Evolutionary conservation across 106 monocot genomes (phyloP).

Genomic region (Xerophyta viscosa): DNA sequence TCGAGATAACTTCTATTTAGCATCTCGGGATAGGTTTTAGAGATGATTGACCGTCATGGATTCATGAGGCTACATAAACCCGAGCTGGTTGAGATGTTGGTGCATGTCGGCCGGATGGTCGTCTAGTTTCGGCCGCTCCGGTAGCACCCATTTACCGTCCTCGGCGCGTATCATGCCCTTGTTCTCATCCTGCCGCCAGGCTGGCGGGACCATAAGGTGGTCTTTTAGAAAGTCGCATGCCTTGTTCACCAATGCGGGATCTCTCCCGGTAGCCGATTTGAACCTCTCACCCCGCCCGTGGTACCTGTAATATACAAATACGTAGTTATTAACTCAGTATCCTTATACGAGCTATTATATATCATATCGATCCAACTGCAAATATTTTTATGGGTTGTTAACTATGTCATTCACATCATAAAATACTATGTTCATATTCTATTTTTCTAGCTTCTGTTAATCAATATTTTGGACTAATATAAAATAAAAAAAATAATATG

Average conservation of each 20-base stretch:
- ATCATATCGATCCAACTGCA: too few species aligned
- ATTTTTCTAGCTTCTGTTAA: too few species aligned
- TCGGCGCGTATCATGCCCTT: slow-evolving; percentile 51
- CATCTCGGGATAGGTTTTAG: too few species aligned
- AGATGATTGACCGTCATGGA: too few species aligned
- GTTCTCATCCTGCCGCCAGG: slow-evolving; percentile 82
- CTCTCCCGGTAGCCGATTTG: slow-evolving; percentile 45
- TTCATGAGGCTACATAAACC: slow-evolving; percentile 12
- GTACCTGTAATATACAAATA: slow-evolving; percentile 27
- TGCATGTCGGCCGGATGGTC: slow-evolving; percentile 43
- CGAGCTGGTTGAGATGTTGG: slow-evolving; percentile 41
- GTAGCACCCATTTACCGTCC: slow-evolving; percentile 61
- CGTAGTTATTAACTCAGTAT: too few species aligned
- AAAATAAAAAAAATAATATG: too few species aligned
- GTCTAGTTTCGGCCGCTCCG: slow-evolving; percentile 43
- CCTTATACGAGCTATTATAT: too few species aligned
- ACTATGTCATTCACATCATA: too few species aligned
- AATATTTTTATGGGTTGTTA: too few species aligned
- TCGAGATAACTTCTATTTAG: too few species aligned
- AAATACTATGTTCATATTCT: too few species aligned
- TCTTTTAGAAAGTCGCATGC: slow-evolving; percentile 60
- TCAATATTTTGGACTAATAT: too few species aligned
- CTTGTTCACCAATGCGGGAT: slow-evolving; percentile 87
- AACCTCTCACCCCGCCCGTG: slow-evolving; percentile 52
- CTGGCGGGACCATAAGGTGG: slow-evolving; percentile 65